Percentiles rank a stretch among this genome's conserved stretches.
Conservation (phyloP, 345 rosid species). For the Corymbia maculata region DNA sequence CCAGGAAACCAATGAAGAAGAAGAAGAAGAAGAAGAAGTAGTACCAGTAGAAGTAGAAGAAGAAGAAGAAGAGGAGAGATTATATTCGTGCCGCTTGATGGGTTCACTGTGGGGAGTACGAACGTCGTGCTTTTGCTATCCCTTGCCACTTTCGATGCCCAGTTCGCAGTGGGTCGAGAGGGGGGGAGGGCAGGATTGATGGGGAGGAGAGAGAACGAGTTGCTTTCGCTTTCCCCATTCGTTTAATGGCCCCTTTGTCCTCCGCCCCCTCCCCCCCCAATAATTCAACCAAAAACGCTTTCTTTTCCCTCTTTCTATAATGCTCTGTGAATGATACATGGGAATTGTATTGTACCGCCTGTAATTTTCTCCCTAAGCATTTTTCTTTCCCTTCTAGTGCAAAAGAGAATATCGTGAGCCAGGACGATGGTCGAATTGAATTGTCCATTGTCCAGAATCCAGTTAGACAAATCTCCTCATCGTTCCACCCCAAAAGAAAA, state of each 20-base stretch:
- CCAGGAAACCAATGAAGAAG: background rate
- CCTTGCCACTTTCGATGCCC: slow-evolving; percentile 16
- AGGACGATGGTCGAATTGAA: background rate
- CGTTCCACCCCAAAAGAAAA: background rate
- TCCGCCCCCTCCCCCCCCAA: slow-evolving; percentile 1
- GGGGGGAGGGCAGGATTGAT: background rate
- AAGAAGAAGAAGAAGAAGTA: background rate
- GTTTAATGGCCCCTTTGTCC: slow-evolving; percentile 2
- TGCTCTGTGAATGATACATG: background rate
- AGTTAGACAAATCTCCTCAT: background rate
- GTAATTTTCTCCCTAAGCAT: background rate
- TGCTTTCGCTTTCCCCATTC: slow-evolving; percentile 12
- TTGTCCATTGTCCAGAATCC: background rate
- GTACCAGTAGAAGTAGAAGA: background rate
- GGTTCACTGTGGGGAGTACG: slow-evolving; percentile 13
- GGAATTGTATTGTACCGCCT: background rate
- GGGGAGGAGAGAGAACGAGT: slow-evolving; percentile 1
- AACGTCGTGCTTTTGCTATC: slow-evolving; percentile 1
- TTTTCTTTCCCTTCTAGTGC: background rate
- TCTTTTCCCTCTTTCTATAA: background rate
- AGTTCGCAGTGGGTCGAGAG: slow-evolving; percentile 15
- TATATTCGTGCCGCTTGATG: slow-evolving; percentile 1
- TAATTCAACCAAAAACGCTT: background rate
- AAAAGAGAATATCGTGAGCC: background rate
- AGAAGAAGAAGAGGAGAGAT: background rate